These are phyloP conservation scores for Tolypocladium sp. DNA, from an alignment of 2,329 filamentous ascomycete genomes.

Conservation along the genomic window DNA sequence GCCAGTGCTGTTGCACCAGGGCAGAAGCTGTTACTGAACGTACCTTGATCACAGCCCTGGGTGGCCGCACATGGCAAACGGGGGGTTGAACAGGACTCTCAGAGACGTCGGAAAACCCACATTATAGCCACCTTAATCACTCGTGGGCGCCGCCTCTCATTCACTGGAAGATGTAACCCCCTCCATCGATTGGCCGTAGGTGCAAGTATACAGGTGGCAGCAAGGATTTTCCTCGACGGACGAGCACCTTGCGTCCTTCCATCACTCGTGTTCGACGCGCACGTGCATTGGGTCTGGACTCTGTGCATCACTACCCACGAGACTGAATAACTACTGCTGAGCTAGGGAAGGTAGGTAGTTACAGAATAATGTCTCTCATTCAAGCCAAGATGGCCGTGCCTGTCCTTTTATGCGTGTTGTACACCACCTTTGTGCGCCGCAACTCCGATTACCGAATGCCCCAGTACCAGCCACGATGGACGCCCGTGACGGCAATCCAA, in stretches of 20 bases:
- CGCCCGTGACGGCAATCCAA: not conserved
- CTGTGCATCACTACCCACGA: not conserved
- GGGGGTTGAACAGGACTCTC: not conserved
- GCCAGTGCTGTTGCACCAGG: not conserved
- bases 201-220: no score
- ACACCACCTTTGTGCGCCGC: not conserved
- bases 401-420: not conserved
- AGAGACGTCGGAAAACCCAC: not conserved
- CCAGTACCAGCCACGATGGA: not conserved
- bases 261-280: no score
- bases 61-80: not conserved
- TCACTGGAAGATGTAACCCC: no score
- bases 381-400: not conserved
- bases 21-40: not conserved
- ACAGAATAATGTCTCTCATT: not conserved
- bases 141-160: no score
- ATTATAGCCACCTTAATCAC: no score
- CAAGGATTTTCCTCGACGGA: no score
- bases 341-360: not conserved
- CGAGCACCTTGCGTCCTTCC: no score
- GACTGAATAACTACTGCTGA: not conserved
- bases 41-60: not conserved
- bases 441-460: not conserved
- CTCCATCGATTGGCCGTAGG: no score
- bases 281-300: not conserved